phyloP scores from a whole-genome alignment of 805 yeast species.

The Schizosaccharomyces cryophilus region DNA sequence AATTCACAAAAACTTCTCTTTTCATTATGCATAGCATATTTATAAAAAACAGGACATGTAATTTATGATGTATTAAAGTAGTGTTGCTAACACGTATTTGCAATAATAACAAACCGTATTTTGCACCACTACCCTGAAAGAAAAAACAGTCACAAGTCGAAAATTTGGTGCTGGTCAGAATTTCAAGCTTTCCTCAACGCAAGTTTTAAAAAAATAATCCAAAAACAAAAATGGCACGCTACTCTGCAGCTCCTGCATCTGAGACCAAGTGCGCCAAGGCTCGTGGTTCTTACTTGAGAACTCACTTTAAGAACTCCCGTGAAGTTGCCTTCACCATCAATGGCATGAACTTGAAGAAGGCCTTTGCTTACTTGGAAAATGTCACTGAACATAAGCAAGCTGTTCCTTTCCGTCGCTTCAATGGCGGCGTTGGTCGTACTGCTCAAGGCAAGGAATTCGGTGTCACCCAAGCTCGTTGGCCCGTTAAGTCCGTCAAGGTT shows the following conservation, averaged over 20 bases:
- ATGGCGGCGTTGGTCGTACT: conserved; percentile 92
- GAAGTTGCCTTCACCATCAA: conserved; percentile 95
- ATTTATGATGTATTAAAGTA: too few species aligned
- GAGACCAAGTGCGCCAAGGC: conserved; percentile 98
- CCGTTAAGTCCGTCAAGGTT: conserved; percentile 92
- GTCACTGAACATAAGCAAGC: conserved; percentile 98
- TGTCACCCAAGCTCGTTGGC: conserved; percentile 96
- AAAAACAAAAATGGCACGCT: conserved; percentile 56
- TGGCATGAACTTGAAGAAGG: conserved; percentile 94
- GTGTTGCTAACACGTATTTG: too few species aligned
- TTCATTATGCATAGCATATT: too few species aligned
- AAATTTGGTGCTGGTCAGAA: too few species aligned
- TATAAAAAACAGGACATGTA: too few species aligned
- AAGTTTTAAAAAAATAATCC: background rate
- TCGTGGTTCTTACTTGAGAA: conserved; percentile 98
- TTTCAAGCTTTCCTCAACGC: too few species aligned
- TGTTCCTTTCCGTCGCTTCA: conserved; percentile 96
- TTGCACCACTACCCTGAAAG: too few species aligned
- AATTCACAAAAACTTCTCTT: too few species aligned
- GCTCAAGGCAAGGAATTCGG: conserved; percentile 99
- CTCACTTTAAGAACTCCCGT: conserved; percentile 98
- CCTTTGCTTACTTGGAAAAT: conserved; percentile 84
- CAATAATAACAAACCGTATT: too few species aligned
- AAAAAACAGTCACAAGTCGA: too few species aligned
- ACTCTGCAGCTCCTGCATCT: conserved; percentile 86